These are phyloP conservation scores for Rauvolfia tetraphylla DNA, from an alignment of 257 asterid species.

Conservation along the genomic window DNA sequence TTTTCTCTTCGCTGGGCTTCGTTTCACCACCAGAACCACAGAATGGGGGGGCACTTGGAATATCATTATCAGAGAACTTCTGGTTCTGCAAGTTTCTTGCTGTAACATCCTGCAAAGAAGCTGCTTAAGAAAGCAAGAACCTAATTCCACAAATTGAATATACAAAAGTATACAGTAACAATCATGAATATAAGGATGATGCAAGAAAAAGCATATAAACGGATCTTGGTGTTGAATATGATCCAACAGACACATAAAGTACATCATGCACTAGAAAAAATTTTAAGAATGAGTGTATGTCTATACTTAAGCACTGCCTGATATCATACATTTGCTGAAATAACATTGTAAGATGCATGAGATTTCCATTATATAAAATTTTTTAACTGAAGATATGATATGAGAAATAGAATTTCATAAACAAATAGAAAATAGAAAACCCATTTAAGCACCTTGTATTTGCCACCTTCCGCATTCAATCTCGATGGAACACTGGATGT, in stretches of 20 bases:
- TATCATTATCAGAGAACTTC: constrained; percentile 35
- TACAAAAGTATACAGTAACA: not conserved
- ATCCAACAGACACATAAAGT: not conserved
- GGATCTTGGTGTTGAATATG: not conserved
- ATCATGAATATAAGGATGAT: not conserved
- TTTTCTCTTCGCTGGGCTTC: constrained; percentile 26
- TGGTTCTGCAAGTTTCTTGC: constrained; percentile 24
- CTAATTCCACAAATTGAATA: not conserved
- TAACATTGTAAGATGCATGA: not conserved
- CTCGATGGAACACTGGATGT: constrained; percentile 27
- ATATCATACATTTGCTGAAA: not conserved
- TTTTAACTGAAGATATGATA: not conserved
- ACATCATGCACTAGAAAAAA: not conserved
- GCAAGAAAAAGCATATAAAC: not conserved
- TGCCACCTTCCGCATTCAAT: constrained; percentile 19
- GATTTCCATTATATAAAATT: not conserved
- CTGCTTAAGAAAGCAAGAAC: not conserved
- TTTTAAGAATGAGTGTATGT: not conserved
- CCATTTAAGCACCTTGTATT: constrained; percentile 24
- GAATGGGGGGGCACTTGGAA: constrained; percentile 55
- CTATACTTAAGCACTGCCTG: not conserved
- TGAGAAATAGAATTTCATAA: not conserved
- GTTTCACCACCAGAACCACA: constrained; percentile 37
- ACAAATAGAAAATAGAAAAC: not conserved
- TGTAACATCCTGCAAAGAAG: constrained; percentile 27